These are phyloP conservation scores for Epichloe baconii DNA, from an alignment of 2,329 filamentous ascomycete genomes.

Conservation along the genomic window DNA sequence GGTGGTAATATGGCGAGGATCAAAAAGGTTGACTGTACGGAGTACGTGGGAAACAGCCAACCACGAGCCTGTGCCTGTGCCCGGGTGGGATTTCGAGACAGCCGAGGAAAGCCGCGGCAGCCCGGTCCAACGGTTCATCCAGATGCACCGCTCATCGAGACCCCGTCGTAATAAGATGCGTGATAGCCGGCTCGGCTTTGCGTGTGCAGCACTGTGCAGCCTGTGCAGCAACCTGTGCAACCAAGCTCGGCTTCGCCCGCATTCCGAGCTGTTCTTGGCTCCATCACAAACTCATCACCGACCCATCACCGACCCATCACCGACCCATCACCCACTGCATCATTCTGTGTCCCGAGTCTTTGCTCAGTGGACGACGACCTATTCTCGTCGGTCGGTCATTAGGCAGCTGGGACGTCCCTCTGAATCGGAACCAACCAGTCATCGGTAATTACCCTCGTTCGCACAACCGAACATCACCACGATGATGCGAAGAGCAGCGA, in stretches of 20 bases:
- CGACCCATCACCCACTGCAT: not conserved
- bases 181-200: not conserved
- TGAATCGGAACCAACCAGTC: too few species aligned
- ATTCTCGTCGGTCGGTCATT: too few species aligned
- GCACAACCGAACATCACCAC: not conserved
- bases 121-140: conserved; percentile 11
- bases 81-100: conserved; percentile 9
- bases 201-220: too few species aligned
- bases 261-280: not conserved
- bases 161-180: not conserved
- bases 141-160: conserved; percentile 1
- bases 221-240: not conserved
- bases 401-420: too few species aligned
- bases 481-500: conserved; percentile 22
- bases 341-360: not conserved
- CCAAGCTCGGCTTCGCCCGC: not conserved
- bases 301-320: not conserved
- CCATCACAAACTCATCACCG: not conserved
- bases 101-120: conserved; percentile 22
- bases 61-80: not conserved
- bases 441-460: too few species aligned
- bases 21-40: not conserved
- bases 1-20: not conserved
- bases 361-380: not conserved
- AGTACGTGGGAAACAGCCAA: not conserved